Percentiles rank a stretch among this genome's conserved stretches.
Evolutionary conservation across 129 eudicot species (phyloP).

Genomic region (Artemisia argyi): DNA sequence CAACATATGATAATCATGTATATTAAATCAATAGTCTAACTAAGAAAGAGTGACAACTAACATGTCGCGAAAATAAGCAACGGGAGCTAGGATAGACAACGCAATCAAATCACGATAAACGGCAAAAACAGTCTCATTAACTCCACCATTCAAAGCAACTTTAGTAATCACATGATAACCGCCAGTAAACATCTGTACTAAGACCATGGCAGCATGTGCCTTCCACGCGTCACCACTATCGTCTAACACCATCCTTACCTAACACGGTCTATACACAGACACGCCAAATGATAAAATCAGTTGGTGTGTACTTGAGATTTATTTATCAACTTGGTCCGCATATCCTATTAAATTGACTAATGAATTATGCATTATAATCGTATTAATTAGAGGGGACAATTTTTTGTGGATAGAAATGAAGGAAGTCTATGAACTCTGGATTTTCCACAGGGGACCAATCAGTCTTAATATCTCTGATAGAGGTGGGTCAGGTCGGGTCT

Average conservation of each 20-base stretch:
- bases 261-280: neutral
- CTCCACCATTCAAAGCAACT: constrained; percentile 72
- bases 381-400: neutral
- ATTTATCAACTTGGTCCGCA: neutral
- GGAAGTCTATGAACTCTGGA: neutral
- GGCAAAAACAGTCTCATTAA: constrained; percentile 80
- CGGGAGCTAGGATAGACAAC: constrained; percentile 71
- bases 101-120: constrained; percentile 76
- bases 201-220: constrained; percentile 72
- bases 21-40: neutral
- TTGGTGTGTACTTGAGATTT: neutral
- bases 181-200: constrained; percentile 72
- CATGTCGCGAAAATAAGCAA: constrained; percentile 68
- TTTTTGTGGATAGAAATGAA: neutral
- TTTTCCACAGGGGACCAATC: too few relatives aligned
- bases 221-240: constrained; percentile 40
- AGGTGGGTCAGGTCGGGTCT: too few relatives aligned
- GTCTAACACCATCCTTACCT: constrained; percentile 32
- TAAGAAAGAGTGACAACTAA: constrained; percentile 24
- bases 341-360: neutral
- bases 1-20: too few relatives aligned
- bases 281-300: neutral
- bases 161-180: constrained; percentile 92
- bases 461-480: too few relatives aligned
- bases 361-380: neutral